phyloP scores from a whole-genome alignment of 768 basidiomycete genomes.

The Suillus spraguei region DNA sequence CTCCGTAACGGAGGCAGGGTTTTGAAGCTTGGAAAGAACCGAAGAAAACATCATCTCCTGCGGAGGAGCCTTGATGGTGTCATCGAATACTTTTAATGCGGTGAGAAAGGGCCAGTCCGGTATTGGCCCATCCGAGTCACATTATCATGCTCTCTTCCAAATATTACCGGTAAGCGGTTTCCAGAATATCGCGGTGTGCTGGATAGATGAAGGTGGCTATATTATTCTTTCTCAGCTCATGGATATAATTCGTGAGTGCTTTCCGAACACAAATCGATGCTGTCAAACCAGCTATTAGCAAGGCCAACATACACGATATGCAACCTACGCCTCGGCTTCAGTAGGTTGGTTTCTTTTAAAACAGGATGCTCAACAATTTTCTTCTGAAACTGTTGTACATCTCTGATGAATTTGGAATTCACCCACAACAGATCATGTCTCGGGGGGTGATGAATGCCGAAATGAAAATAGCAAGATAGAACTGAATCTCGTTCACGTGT shows the following conservation, averaged over 20 bases:
- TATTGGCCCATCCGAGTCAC: neutral
- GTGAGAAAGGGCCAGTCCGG: neutral
- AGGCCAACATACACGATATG: neutral
- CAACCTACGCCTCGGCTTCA: slow-evolving; percentile 45
- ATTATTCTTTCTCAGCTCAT: neutral
- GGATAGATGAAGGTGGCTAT: neutral
- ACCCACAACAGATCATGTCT: neutral
- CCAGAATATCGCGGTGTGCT: neutral
- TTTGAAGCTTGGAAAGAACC: neutral
- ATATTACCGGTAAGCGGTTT: neutral
- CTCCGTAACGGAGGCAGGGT: neutral
- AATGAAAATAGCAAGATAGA: neutral
- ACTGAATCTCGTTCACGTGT: neutral
- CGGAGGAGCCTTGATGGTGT: slow-evolving; percentile 6
- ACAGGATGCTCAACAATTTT: slow-evolving; percentile 37
- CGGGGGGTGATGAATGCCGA: neutral
- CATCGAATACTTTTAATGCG: neutral
- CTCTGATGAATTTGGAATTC: slow-evolving; percentile 16
- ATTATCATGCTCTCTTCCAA: neutral
- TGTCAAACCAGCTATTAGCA: neutral
- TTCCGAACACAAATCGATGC: neutral
- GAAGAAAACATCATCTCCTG: neutral
- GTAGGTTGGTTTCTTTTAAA: slow-evolving; percentile 40
- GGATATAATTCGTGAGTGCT: neutral
- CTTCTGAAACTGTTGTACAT: slow-evolving; percentile 33